Evolutionary conservation across 331 rosid genomes (phyloP), one percentile per base, ranked within the genome.

Genomic region (Rhamnella rubrinervis): DNA sequence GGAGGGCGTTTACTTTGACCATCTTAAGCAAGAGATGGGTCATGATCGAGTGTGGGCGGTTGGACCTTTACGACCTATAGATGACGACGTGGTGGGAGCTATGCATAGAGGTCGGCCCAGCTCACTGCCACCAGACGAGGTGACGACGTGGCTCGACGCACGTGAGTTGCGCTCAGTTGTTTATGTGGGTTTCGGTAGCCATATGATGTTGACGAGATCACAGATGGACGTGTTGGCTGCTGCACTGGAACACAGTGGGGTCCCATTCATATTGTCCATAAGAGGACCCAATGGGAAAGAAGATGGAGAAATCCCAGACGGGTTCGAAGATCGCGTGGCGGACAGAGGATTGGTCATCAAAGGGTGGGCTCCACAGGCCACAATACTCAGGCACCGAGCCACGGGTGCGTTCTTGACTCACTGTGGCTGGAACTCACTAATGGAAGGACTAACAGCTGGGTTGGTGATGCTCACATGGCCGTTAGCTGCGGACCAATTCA

Each of bases 391-490:
- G 2, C 88, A 86, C 65, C 50, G 81, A 8, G 81, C 86, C 0
- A 81, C 81, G 40, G 83, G 91, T 0, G 12, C 68, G 23, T 83
- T 86, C 52, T 12, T 86, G 81, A 86, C 80, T n/a, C 86, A 86
- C 37, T 86, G 86, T 13, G 91, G 91, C 0, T 86, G 88, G 91
- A 86, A 86, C 83, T 83, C 91, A 23, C 65, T 78, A 41, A 0
- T 80, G 63, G 86, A 86, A 59, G 86, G 75, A 18, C 10, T 86
- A 20, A 31, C 62, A 0, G 65, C 73, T 0, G 86, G 91, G 8
- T 81, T 83, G 57, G 75, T 73, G 60, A 75, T 86, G 91, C 20
- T 80, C 71, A 83, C 91, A 18, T 86, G 91, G 91, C 91, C 88
- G 1, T 78, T 80, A 83, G 75, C 63, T 17, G 82, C 81, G 0